Evolutionary conservation across 306 rosid genomes (phyloP), one percentile per base, ranked within the genome.

Genomic region (Prunus mira): DNA sequence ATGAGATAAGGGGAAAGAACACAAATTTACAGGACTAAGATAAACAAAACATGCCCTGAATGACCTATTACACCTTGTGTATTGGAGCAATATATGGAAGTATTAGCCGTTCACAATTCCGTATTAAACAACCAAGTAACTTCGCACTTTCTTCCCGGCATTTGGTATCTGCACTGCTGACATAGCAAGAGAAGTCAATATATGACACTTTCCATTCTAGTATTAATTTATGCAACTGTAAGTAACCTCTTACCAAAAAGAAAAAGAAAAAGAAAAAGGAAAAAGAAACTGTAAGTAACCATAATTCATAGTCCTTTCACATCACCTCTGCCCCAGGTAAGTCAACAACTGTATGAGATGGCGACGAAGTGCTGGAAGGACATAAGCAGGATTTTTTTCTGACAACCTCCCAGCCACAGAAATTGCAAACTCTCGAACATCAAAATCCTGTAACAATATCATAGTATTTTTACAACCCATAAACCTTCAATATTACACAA

Each of bases 81-180:
- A 95, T 82, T 12, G 99, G 99, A 75, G 99, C 97, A 78, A 92
- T 85, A 82, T 95, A 95, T 51, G 99, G 99, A 83, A 85, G 97
- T 78, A 95, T 87, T 73, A 95, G 84, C 69, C 99, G 77, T 83
- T 95, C 97, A 86, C 99, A 95, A 79, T 90, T 95, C 75, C 99
- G 92, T 76, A 95, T 95, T 82, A 95, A 93, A 83, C 96, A 90
- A 46, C 97, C 99, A 67, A 95, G 90, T 77, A 95, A 87, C 87
- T 95, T 95, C 5, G 99, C 97, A 79, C 99, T 95, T 86, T 95
- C 99, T 86, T 95, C 99, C 79, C 93, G 90, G 91, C 99, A 92
- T 92, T 95, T 95, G 87, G 95, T 95, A 89, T 95, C 99, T 72
- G 96, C 92, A 85, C 99, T 95, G 99, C 92, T 88, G 83, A 83